A percentile compares a stretch with the other conserved stretches of the same genome.
These are phyloP conservation scores for Paramecium sonneborni DNA, from an alignment of 73 alveolate species.

Conservation along the genomic window DNA sequence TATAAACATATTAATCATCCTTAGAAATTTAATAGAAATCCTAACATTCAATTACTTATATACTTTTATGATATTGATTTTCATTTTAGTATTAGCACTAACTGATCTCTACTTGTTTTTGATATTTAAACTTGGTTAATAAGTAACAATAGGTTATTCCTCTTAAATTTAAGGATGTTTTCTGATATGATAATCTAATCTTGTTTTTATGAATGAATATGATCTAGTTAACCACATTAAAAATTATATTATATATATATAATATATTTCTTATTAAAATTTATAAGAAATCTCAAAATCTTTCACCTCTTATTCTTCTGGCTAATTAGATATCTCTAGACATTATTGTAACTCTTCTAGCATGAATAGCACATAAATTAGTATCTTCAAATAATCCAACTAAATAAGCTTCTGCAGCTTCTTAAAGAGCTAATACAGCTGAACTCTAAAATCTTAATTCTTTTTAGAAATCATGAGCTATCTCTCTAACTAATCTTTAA, in stretches of 20 bases:
- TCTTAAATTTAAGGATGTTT: background rate
- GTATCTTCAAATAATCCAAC: constrained; percentile 93
- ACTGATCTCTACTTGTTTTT: background rate
- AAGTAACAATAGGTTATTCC: background rate
- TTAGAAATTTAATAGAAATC: background rate
- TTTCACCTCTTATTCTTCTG: constrained; percentile 86
- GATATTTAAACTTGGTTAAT: background rate
- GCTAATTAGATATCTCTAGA: constrained; percentile 91
- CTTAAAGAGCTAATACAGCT: constrained; percentile 87
- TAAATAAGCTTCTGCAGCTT: constrained; percentile 93
- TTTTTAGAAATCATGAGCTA: constrained; percentile 77
- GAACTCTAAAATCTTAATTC: constrained; percentile 84
- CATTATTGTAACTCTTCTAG: constrained; percentile 96
- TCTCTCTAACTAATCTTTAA: constrained; percentile 87
- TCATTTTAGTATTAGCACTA: constrained; percentile 7
- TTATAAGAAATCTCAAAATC: constrained; percentile 58
- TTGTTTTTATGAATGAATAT: background rate
- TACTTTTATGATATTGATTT: constrained; percentile 1
- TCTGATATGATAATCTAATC: background rate
- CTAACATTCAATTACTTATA: background rate
- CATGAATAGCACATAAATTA: constrained; percentile 95
- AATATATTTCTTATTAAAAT: background rate
- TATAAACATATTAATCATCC: background rate
- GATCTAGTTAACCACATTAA: constrained; percentile 12
- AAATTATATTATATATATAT: background rate